Base-by-base conservation (phyloP, 176 grass and related monocot species). In the Pontederia crassipes region DNA sequence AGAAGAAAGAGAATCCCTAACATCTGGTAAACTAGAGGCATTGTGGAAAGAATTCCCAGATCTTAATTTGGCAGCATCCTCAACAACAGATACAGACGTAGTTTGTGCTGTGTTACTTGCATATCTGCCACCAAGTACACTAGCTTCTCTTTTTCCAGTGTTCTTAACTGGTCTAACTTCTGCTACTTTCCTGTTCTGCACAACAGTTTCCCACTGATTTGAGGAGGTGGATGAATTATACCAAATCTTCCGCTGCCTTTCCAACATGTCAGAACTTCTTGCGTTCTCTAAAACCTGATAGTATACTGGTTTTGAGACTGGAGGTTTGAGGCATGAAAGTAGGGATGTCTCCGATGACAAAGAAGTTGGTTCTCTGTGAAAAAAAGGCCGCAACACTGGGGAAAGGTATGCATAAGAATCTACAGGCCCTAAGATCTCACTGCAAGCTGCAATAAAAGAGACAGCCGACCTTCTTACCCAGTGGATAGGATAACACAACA, bases 401-500 rank as follows among this genome's bases (percentile, higher is more conserved):
- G 64, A 85, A 80, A 97, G 93, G 51, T 88, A 97, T 62, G 88
- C 87, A 67, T 85, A 83, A 52, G 81, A 88, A 85, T 97, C 93
- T 58, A 91, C 79, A 60, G 87, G 71, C 46, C 93, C 93, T 73
- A 97, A 81, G 76, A 74, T 88, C 71, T 88, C 74, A 20, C 87
- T 91, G 65, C 87, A 84, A 32, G 84, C 75, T 57, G 87, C 83
- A 61, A 97, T 65, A 74, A 97, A 82, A 59, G 72, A 74, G 67
- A 97, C 84, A 78, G 77, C 93, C 45, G 81, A 91, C 49, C 45
- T 79, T 81, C 85, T 88, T 65, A 97, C 93, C 93, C 93, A 97
- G 48, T 85, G 82, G 57, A 88, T 88, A 45, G 93, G 93, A 79
- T 91, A 79, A 64, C 93, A 87, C 28, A 97, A 73, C 54, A 91